Percentiles rank a stretch among this genome's conserved stretches.
phyloP scores from a whole-genome alignment of 2,329 filamentous ascomycete genomes.

The Incumbomyces delicatus region DNA sequence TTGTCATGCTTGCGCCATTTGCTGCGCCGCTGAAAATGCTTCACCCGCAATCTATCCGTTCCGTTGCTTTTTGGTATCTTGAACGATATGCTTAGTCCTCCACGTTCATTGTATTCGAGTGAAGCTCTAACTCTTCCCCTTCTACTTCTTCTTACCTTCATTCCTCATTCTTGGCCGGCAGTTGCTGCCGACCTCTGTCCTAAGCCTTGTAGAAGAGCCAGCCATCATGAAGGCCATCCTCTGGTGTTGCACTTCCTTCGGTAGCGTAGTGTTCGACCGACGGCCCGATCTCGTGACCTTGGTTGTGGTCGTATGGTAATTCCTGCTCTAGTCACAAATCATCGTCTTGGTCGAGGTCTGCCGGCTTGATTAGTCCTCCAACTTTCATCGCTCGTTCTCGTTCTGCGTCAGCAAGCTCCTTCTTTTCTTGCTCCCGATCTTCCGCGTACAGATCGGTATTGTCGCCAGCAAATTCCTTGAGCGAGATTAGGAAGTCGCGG shows the following conservation, averaged over 20 bases:
- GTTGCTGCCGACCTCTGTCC: not conserved
- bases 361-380: conserved; percentile 88
- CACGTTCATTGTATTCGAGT: not conserved
- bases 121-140: not conserved
- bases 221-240: conserved; percentile 11
- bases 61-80: conserved; percentile 18
- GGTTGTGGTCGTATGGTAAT: conserved; percentile 50
- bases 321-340: conserved; percentile 71
- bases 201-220: conserved; percentile 19
- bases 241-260: conserved; percentile 7
- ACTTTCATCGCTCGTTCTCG: conserved; percentile 90
- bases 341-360: conserved; percentile 81
- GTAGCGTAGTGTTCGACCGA: conserved; percentile 20
- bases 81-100: too few species aligned
- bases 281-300: conserved; percentile 6
- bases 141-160: not conserved
- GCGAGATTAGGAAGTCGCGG: conserved; percentile 90
- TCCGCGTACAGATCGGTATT: conserved; percentile 89
- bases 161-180: conserved; percentile 4
- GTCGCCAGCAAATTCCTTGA: conserved; percentile 94
- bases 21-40: not conserved
- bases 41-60: not conserved
- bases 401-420: conserved; percentile 76
- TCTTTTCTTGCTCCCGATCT: conserved; percentile 86
- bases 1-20: conserved; percentile 1